These are phyloP conservation scores for Podila epigama DNA, from an alignment of 192 early-diverging fungal genomes.

Conservation along the genomic window DNA sequence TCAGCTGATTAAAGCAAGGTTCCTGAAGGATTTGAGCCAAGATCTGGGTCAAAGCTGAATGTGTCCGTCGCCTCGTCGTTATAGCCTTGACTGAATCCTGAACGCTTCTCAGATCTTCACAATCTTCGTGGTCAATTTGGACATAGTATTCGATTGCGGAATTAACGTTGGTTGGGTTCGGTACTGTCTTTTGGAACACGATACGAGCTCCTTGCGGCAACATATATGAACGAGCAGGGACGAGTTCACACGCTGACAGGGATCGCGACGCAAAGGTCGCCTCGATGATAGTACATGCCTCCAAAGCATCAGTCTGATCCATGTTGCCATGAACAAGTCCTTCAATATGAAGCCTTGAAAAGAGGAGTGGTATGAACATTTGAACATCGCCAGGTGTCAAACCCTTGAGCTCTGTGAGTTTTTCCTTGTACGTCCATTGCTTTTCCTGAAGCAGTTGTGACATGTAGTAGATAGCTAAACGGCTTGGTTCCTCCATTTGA, in stretches of 20 bases:
- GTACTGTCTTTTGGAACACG: slow-evolving; percentile 51
- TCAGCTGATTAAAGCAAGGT: slow-evolving; percentile 88
- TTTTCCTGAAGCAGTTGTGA: slow-evolving; percentile 67
- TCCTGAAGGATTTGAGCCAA: slow-evolving; percentile 81
- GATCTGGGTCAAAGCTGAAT: slow-evolving; percentile 60
- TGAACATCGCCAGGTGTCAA: slow-evolving; percentile 71
- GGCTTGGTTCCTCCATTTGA: slow-evolving; percentile 71
- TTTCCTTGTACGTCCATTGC: slow-evolving; percentile 78
- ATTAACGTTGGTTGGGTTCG: slow-evolving; percentile 80
- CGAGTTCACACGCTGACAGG: slow-evolving; percentile 54
- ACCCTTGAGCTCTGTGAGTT: slow-evolving; percentile 61
- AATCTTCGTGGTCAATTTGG: slow-evolving; percentile 59
- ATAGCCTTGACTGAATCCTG: background rate
- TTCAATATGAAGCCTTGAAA: slow-evolving; percentile 71
- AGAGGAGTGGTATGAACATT: slow-evolving; percentile 68
- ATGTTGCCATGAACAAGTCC: slow-evolving; percentile 86
- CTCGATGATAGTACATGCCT: slow-evolving; percentile 59
- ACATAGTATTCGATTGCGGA: slow-evolving; percentile 84
- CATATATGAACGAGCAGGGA: slow-evolving; percentile 36
- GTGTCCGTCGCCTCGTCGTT: slow-evolving; percentile 52
- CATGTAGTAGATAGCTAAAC: slow-evolving; percentile 70
- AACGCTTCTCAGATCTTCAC: background rate
- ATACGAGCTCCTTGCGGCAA: slow-evolving; percentile 44
- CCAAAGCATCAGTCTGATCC: slow-evolving; percentile 60
- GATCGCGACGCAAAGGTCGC: slow-evolving; percentile 59